Evolutionary conservation across 1,284 basidiomycete species (phyloP).

Genomic region (Rhodotorula mucilaginosa): DNA sequence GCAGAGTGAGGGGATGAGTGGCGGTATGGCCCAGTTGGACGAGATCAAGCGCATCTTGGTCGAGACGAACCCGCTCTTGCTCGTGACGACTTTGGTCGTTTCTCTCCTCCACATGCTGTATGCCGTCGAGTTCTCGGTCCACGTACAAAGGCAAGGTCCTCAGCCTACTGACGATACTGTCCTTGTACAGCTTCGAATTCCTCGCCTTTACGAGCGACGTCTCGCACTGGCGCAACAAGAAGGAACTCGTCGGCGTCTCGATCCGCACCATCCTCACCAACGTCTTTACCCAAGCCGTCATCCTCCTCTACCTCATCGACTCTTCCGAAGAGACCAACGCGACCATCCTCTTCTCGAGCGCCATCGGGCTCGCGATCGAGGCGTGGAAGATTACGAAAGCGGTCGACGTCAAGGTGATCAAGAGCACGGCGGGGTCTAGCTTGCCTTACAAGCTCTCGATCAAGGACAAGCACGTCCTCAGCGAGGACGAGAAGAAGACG

Average conservation of each 20-base stretch:
- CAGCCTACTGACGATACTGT: conserved; percentile 49
- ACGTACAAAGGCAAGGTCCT: not conserved
- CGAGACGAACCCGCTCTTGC: conserved; percentile 89
- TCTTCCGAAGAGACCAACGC: conserved; percentile 86
- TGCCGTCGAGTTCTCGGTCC: conserved; percentile 27
- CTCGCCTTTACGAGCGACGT: conserved; percentile 92
- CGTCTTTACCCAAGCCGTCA: conserved; percentile 70
- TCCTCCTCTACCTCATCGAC: conserved; percentile 17
- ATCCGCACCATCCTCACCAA: conserved; percentile 75
- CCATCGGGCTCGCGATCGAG: conserved; percentile 70
- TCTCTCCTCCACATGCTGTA: conserved; percentile 81
- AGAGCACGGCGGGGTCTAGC: conserved; percentile 60
- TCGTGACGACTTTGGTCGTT: conserved; percentile 69
- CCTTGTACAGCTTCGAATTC: conserved; percentile 66
- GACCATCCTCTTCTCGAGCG: conserved; percentile 58
- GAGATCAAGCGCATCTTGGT: conserved; percentile 85
- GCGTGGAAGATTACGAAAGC: conserved; percentile 87
- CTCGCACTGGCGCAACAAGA: conserved; percentile 88
- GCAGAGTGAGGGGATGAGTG: conserved; percentile 29
- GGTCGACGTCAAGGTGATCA: conserved; percentile 72
- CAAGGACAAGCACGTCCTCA: conserved; percentile 88
- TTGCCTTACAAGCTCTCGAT: conserved; percentile 79
- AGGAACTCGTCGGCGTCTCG: conserved; percentile 59
- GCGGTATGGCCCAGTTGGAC: conserved; percentile 65
- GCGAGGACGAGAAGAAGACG: conserved; percentile 94